Evolutionary conservation across 208 protist genomes (phyloP), one percentile per base, ranked within the genome.

Genomic region (Leishmania amazonensis): DNA sequence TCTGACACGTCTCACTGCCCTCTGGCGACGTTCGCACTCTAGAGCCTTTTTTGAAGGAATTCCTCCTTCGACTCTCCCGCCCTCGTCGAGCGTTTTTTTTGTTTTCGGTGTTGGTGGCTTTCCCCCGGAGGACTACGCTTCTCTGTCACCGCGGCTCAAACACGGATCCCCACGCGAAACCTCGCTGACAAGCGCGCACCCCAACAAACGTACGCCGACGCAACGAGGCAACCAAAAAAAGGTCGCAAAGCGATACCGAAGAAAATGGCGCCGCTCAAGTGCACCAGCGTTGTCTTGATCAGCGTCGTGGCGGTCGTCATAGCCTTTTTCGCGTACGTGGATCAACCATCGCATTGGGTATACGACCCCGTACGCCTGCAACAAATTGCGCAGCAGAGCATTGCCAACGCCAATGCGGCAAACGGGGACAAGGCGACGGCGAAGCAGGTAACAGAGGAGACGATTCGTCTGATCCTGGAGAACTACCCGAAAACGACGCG

Each of bases 341-440:
- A 94, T 60, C 85, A 92, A 60, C 86, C 89, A 24, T 79, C 81
- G 51, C 83, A 95, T 89, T 98, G 89, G 87, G 89, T 93, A 11
- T 94, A 96, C 76, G 91, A 96, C 79, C 93, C 94, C 2, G 88
- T 80, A 47, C 83, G 77, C 31, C 90, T 98, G 71, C 91, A 98
- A 73, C 71, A 87, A 42, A 88, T 95, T 49, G 89, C 93, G 19
- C 83, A 93, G 65, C 79, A 87, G 38, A 93, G 90, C 78, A 98
- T 97, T 40, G 80, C 80, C 45, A 85, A 76, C 49, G 91, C 94
- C 54, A 90, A 93, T 49, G 78, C 79, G 21, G 78, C 78, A 11
- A 73, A 95, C 85, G 90, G 88, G 47, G 83, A 83, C 42, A 79
- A 62, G 8, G 80, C 84, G 7, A 87, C 86, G 58, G 79, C 89